Conservation (phyloP, 176 grass and related monocot species). For the Carex pumila region DNA sequence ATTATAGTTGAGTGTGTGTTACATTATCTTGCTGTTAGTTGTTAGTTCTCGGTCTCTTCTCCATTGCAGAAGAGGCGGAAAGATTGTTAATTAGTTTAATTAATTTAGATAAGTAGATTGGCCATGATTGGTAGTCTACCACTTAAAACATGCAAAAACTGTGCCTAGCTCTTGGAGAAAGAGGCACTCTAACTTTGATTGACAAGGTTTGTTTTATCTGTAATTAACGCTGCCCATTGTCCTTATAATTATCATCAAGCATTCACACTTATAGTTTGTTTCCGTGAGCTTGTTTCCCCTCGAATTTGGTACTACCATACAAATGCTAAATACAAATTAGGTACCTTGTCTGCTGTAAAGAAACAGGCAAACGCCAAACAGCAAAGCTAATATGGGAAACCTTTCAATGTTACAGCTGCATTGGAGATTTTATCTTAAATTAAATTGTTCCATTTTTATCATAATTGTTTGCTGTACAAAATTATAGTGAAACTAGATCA, state of each 20-base stretch:
- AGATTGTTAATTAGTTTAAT: neutral
- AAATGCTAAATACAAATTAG: slow-evolving; percentile 5
- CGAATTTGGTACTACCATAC: neutral
- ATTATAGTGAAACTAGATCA: neutral
- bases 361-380: neutral
- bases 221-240: neutral
- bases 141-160: neutral
- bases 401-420: neutral
- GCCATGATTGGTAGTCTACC: neutral
- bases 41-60: neutral
- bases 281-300: neutral
- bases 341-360: neutral
- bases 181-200: too few species aligned
- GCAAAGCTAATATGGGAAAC: neutral
- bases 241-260: neutral
- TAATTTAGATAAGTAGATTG: neutral
- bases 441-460: neutral
- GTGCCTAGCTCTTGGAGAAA: too few species aligned
- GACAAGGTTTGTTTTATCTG: too few species aligned
- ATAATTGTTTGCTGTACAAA: neutral
- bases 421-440: neutral
- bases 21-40: neutral
- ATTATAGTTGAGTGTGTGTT: neutral
- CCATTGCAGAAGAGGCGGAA: neutral
- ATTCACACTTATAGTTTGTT: neutral